phyloP scores from a whole-genome alignment of 2,329 filamentous ascomycete genomes.

The Stagonosporopsis tanaceti region DNA sequence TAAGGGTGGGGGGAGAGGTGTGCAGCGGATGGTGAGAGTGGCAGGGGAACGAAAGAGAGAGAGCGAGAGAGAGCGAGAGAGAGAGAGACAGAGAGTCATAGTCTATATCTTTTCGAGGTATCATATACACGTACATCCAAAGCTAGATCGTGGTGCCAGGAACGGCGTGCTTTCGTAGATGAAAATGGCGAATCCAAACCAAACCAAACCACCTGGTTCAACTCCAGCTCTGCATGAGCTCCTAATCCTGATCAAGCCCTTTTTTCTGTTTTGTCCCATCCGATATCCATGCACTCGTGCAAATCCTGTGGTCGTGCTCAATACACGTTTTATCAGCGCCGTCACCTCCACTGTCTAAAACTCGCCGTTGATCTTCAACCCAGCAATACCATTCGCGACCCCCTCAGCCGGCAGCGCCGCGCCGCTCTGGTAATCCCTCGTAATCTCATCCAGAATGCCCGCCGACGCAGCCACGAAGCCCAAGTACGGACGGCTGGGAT shows the following conservation, averaged over 20 bases:
- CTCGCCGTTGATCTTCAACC: conserved; percentile 31
- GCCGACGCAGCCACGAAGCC: conserved; percentile 84
- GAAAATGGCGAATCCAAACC: neutral
- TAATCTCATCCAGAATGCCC: conserved; percentile 66
- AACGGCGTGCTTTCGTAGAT: neutral
- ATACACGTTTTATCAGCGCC: too few species aligned
- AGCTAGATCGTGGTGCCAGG: neutral
- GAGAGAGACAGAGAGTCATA: neutral
- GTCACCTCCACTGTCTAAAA: conserved; percentile 14
- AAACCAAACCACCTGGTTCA: neutral
- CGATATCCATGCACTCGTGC: neutral
- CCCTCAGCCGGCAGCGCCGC: conserved; percentile 23
- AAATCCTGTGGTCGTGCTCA: neutral
- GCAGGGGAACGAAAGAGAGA: too few species aligned
- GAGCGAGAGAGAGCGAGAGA: neutral
- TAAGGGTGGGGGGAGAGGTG: too few species aligned
- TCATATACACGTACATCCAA: conserved; percentile 14
- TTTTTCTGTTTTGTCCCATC: neutral
- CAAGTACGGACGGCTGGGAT: conserved; percentile 78
- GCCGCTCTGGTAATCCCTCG: conserved; percentile 37
- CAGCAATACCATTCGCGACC: conserved; percentile 36
- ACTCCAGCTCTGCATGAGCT: neutral
- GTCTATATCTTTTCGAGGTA: conserved; percentile 2
- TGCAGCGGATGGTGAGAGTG: too few species aligned
- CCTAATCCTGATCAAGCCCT: too few species aligned